A percentile compares a stretch with the other conserved stretches of the same genome.
Evolutionary conservation across 1,284 basidiomycete species (phyloP).

Genomic region (Leccinum discolor): DNA sequence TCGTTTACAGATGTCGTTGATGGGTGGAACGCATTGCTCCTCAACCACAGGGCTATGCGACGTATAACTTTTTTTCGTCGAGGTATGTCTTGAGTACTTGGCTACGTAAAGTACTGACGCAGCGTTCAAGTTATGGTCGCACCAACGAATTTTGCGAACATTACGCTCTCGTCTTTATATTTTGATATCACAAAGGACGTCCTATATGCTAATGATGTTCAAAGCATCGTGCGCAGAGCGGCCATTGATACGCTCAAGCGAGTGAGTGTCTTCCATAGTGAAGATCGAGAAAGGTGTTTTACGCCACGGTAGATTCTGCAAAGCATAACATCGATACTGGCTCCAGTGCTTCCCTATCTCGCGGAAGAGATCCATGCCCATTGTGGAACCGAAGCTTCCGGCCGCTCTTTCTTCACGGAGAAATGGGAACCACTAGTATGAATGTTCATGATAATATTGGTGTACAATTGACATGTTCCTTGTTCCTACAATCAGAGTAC

Average conservation of each 20-base stretch:
- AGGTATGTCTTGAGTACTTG: constrained; percentile 50
- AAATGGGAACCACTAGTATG: constrained; percentile 66
- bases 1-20: constrained; percentile 44
- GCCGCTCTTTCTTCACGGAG: constrained; percentile 62
- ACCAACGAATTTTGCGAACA: constrained; percentile 68
- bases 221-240: constrained; percentile 58
- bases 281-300: neutral
- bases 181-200: constrained; percentile 93
- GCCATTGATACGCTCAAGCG: constrained; percentile 71
- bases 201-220: constrained; percentile 74
- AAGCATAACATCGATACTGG: constrained; percentile 74
- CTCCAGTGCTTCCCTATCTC: constrained; percentile 90
- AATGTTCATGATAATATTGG: constrained; percentile 1
- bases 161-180: constrained; percentile 81
- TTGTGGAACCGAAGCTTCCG: constrained; percentile 25
- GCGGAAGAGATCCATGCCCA: constrained; percentile 84
- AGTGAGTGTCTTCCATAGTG: constrained; percentile 40
- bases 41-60: constrained; percentile 68
- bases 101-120: constrained; percentile 6
- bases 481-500: constrained; percentile 35
- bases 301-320: constrained; percentile 58
- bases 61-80: constrained; percentile 77
- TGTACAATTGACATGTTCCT: constrained; percentile 7
- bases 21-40: constrained; percentile 79
- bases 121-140: constrained; percentile 53